A percentile compares a stretch with the other conserved stretches of the same genome.
Conservation (phyloP, 1,139 yeast species). For the Magnusiomyces sp. region DNA sequence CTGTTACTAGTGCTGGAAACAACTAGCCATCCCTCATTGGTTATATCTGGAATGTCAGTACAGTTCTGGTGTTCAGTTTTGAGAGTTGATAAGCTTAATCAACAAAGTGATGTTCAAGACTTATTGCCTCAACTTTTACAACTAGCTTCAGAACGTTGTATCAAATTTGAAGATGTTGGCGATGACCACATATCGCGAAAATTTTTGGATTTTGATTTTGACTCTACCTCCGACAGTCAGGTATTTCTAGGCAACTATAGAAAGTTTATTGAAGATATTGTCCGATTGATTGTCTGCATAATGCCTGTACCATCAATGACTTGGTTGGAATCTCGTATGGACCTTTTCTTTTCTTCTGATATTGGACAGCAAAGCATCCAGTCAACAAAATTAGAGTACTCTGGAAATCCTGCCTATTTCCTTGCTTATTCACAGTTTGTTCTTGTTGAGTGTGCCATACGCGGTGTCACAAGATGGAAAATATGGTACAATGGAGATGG, state of each 20-base stretch:
- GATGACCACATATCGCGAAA: conserved; percentile 56
- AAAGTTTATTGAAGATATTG: conserved; percentile 82
- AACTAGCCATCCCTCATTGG: conserved; percentile 74
- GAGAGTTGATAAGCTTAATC: conserved; percentile 63
- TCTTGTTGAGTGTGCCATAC: conserved; percentile 78
- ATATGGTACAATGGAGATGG: conserved; percentile 75
- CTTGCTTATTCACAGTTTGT: conserved; percentile 76
- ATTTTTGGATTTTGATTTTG: conserved; percentile 77
- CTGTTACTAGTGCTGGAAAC: conserved; percentile 69
- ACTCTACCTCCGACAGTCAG: conserved; percentile 71
- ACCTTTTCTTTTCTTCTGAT: conserved; percentile 64
- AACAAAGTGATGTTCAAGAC: conserved; percentile 38
- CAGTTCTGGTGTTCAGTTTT: conserved; percentile 93
- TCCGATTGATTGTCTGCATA: conserved; percentile 78
- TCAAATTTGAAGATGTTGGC: conserved; percentile 62
- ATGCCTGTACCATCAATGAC: conserved; percentile 71
- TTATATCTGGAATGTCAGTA: conserved; percentile 82
- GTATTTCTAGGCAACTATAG: conserved; percentile 74
- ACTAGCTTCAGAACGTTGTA: conserved; percentile 67
- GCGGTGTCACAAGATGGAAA: conserved; percentile 96
- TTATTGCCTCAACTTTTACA: conserved; percentile 63
- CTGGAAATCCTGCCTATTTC: conserved; percentile 62
- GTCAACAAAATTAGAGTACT: conserved; percentile 44
- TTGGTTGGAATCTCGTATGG: conserved; percentile 74
- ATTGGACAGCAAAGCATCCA: conserved; percentile 59